Evolutionary conservation across 768 basidiomycete genomes (phyloP).

Genomic region (Rhodotorula graminis): DNA sequence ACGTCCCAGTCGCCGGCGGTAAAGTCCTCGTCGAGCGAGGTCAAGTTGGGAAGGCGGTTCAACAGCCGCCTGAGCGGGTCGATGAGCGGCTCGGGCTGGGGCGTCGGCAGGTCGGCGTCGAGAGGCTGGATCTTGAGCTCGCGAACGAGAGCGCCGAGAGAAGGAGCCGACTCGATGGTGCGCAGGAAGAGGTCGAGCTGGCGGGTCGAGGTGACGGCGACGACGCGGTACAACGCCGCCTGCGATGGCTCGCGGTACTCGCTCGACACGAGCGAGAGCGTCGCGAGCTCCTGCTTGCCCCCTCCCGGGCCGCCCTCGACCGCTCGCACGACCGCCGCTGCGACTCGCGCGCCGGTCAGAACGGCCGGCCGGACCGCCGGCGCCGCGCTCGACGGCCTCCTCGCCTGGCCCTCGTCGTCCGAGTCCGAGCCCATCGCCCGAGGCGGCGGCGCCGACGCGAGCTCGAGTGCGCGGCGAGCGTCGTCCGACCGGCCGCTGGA

Average conservation of each 20-base stretch:
- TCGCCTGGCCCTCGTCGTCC: not conserved
- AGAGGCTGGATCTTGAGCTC: constrained; percentile 8
- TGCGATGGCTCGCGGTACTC: not conserved
- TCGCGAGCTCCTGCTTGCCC: not conserved
- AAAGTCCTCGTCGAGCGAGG: constrained; percentile 11
- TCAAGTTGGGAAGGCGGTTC: constrained; percentile 1
- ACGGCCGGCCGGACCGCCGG: not conserved
- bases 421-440: not conserved
- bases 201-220: not conserved
- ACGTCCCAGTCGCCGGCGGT: constrained; percentile 19
- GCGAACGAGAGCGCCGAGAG: not conserved
- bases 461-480: not conserved
- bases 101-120: not conserved
- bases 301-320: not conserved
- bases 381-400: not conserved
- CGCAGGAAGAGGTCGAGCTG: not conserved
- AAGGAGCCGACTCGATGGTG: not conserved
- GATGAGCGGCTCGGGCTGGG: not conserved
- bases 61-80: not conserved
- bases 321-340: not conserved
- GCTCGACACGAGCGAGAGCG: not conserved
- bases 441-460: not conserved
- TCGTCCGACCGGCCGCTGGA: not conserved
- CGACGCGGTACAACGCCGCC: not conserved
- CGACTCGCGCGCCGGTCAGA: not conserved